These are phyloP conservation scores for Eucalyptus cloeziana DNA, from an alignment of 345 rosid genomes.

Conservation along the genomic window DNA sequence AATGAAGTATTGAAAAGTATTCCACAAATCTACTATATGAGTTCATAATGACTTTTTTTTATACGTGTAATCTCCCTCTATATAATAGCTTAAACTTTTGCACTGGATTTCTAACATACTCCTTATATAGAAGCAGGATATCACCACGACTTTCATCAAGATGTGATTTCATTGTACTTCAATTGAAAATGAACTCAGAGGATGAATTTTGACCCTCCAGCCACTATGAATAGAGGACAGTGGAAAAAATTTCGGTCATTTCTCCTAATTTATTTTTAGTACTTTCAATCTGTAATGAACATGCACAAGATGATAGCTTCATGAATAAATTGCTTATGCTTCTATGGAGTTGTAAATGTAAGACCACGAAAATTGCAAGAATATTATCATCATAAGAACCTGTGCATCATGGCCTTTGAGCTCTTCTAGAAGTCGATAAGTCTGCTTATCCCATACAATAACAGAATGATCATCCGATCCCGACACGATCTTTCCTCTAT, in stretches of 20 bases:
- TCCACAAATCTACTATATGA: background rate
- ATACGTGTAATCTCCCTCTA: background rate
- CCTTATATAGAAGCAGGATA: background rate
- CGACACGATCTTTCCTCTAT: constrained; percentile 91
- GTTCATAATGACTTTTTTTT: background rate
- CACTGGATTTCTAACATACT: background rate
- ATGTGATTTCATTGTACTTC: background rate
- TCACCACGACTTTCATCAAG: background rate
- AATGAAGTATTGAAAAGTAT: background rate
- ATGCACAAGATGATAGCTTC: background rate
- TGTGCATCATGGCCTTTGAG: constrained; percentile 91
- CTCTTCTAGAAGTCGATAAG: constrained; percentile 83
- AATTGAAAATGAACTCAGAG: background rate
- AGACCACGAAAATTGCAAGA: background rate
- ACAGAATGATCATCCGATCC: constrained; percentile 98
- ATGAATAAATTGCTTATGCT: background rate
- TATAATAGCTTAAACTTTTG: background rate
- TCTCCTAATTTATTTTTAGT: background rate
- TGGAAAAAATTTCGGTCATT: background rate
- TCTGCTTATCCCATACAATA: constrained; percentile 98
- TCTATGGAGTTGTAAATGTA: background rate
- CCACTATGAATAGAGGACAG: background rate
- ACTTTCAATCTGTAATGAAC: background rate
- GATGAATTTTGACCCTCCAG: background rate
- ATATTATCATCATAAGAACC: constrained; percentile 35